These are phyloP conservation scores for sweet orange (Citrus sinensis) DNA, from an alignment of 345 rosid genomes.

Conservation along the genomic window DVS_A1.0 CM039165.1:24710001-24710500, in stretches of 20 bases:
- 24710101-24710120: constrained; percentile 64
- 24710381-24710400: neutral
- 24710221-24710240: constrained; percentile 10
- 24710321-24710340: constrained; percentile 79
- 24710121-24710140: constrained; percentile 80
- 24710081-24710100: constrained; percentile 48
- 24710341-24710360: constrained; percentile 90
- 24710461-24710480: constrained; percentile 3
- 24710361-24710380: constrained; percentile 59
- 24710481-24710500: constrained; percentile 37
- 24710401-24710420: neutral
- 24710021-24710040: constrained; percentile 1
- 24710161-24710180: constrained; percentile 78
- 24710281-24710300: constrained; percentile 10
- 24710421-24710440: neutral
- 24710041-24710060: neutral
- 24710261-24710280: constrained; percentile 2
- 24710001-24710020: constrained; percentile 57
- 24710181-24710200: constrained; percentile 89
- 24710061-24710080: constrained; percentile 12
- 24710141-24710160: constrained; percentile 76
- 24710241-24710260: constrained; percentile 5
- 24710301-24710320: constrained; percentile 65
- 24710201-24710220: constrained; percentile 96
- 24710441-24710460: neutral